phyloP scores from a whole-genome alignment of 345 rosid genomes.

The Triadica sebifera region DNA sequence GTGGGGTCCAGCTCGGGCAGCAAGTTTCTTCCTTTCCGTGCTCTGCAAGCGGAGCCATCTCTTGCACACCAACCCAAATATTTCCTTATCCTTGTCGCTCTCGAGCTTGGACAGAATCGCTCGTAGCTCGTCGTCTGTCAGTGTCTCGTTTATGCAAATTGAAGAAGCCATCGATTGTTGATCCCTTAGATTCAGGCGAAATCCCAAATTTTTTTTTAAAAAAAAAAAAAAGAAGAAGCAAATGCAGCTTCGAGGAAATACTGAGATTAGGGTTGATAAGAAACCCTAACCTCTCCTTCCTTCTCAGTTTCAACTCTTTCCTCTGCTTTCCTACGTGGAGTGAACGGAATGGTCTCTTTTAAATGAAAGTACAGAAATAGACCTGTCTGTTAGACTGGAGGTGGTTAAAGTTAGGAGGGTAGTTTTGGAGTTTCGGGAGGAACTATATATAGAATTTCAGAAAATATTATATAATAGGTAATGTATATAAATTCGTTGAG shows the following conservation, averaged over 20 bases:
- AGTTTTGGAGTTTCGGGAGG: not conserved
- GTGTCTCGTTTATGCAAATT: constrained; percentile 58
- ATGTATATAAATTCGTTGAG: too few relatives aligned
- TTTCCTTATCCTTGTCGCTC: constrained; percentile 71
- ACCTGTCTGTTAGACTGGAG: not conserved
- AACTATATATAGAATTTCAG: too few relatives aligned
- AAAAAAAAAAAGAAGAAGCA: too few relatives aligned
- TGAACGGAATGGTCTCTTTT: not conserved
- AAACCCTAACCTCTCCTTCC: constrained; percentile 9
- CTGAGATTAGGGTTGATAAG: not conserved
- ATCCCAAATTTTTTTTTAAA: not conserved
- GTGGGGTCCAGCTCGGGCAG: constrained; percentile 89
- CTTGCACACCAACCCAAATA: constrained; percentile 87
- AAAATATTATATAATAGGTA: too few relatives aligned
- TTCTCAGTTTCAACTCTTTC: not conserved
- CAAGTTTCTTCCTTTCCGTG: constrained; percentile 78
- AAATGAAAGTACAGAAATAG: not conserved
- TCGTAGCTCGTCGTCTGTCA: constrained; percentile 85
- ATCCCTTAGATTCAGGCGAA: not conserved
- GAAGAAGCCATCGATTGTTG: constrained; percentile 17
- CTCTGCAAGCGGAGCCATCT: constrained; percentile 86
- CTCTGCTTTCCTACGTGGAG: too few relatives aligned
- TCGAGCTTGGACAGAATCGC: constrained; percentile 62
- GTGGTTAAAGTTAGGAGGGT: not conserved
- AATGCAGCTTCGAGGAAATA: too few relatives aligned